Evolutionary conservation across 352 stramenopile genomes (phyloP), one percentile per base, ranked within the genome.

Genomic region (Thalassiosira hispida): DNA sequence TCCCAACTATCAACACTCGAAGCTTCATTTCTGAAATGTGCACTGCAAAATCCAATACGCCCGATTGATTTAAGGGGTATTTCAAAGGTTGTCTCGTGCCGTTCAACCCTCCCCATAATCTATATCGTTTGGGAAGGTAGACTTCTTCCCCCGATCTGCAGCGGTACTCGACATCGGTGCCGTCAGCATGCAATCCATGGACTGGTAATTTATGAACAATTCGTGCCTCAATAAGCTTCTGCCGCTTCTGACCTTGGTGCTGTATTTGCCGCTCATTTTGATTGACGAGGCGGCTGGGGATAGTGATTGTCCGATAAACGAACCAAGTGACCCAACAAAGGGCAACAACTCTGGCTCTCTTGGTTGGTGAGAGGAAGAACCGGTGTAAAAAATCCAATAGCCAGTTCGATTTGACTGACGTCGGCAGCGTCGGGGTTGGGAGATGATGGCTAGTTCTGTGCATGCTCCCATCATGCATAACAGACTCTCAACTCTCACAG

Each of bases 151-250:
- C 59, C 20, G 23, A 20, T 20, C 22, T 40, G 38, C 59, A 68
- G 40, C 59, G 33, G 23, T 68, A 68, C n/a, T 55, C 33, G 4
- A 55, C 59, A 56, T 68, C 38, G 14, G 59, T 52, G 20, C 59
- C 59, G 22, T 68, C 59, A 38, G 29, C 59, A 25, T 55, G 59
- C 6, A 68, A 29, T 16, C 59, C 59, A 40, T 44, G 59, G 38
- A 68, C 29, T 23, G 59, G 33, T 38, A 55, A 25, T 20, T 56
- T 40, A 56, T 42, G 59, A 22, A 68, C 22, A 7, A 68, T 35
- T 20, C 22, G 14, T 20, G 38, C 59, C 7, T 68, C 22, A n/a
- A 68, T 56, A 23, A 55, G 38, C 18, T 16, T 9, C 9, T 14
- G 59, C 31, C 9, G 59, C 2, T 35, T 12, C 18, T 8, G 31